These are phyloP conservation scores for Rhinocladiella mackenziei DNA, from an alignment of 2,329 filamentous ascomycete genomes.

Conservation along the genomic window DNA sequence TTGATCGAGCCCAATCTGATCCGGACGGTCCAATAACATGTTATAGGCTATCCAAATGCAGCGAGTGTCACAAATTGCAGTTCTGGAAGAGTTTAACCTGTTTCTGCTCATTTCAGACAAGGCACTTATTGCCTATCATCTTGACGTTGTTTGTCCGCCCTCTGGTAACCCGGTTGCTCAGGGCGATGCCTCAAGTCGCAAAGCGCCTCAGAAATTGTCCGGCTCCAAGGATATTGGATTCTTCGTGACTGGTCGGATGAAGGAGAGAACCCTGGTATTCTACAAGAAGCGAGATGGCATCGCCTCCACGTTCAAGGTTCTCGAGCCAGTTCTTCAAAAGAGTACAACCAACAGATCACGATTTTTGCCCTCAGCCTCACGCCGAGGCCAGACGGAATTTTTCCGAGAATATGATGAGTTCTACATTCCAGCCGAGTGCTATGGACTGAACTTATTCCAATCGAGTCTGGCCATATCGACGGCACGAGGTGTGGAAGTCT, in stretches of 20 bases:
- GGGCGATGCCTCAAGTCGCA: conserved; percentile 67
- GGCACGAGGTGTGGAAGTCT: conserved; percentile 86
- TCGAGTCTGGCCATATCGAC: conserved; percentile 89
- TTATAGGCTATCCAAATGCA: conserved; percentile 67
- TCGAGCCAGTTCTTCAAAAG: conserved; percentile 94
- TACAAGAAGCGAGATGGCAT: conserved; percentile 95
- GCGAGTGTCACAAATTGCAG: conserved; percentile 85
- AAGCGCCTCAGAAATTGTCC: conserved; percentile 86
- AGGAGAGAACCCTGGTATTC: conserved; percentile 88
- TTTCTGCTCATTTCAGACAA: conserved; percentile 90
- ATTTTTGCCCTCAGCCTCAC: conserved; percentile 54
- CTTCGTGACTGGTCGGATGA: conserved; percentile 94
- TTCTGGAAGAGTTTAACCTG: conserved; percentile 92
- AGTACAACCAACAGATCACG: conserved; percentile 77
- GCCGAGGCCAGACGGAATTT: conserved; percentile 76
- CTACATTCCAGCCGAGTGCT: conserved; percentile 94
- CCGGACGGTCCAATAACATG: conserved; percentile 32
- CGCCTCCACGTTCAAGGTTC: conserved; percentile 88
- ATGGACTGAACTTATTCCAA: conserved; percentile 92
- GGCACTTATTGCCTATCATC: conserved; percentile 84
- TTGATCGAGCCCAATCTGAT: conserved; percentile 19
- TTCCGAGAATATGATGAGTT: conserved; percentile 99
- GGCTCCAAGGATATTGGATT: conserved; percentile 90
- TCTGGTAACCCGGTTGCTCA: conserved; percentile 57
- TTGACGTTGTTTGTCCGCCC: conserved; percentile 70